Evolutionary conservation across 164 flowering plant genomes (phyloP).

Genomic region (Sextonia rubra): DNA sequence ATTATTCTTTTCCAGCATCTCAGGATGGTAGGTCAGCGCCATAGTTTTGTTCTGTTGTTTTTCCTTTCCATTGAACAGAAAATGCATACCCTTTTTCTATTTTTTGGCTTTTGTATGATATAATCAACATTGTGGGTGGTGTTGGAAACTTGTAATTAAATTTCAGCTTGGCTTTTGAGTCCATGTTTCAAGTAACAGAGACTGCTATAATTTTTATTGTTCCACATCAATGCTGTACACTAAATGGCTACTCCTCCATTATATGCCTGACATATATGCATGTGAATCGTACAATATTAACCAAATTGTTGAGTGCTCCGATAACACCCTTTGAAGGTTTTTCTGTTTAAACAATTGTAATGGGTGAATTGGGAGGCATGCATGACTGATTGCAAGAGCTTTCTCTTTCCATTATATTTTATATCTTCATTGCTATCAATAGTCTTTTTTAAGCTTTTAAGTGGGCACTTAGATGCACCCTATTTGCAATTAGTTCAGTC

Average conservation of each 20-base stretch:
- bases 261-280: neutral
- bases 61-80: neutral
- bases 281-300: neutral
- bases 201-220: neutral
- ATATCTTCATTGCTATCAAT: neutral
- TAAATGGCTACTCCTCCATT: neutral
- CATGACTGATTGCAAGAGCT: neutral
- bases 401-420: neutral
- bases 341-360: neutral
- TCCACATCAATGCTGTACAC: neutral
- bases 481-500: neutral
- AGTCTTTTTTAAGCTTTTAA: neutral
- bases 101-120: neutral
- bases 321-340: neutral
- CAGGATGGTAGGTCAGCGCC: constrained; percentile 63
- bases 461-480: neutral
- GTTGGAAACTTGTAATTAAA: neutral
- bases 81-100: constrained; percentile 4
- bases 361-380: neutral
- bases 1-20: constrained; percentile 45
- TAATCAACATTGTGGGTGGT: neutral
- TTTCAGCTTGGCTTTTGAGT: neutral
- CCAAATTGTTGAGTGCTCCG: neutral
- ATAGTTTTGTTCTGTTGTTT: constrained; percentile 2
- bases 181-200: neutral